A percentile compares a stretch with the other conserved stretches of the same genome.
These are phyloP conservation scores for Aspergillus fructus DNA, from an alignment of 2,329 filamentous ascomycete genomes.

Conservation along the genomic window DNA sequence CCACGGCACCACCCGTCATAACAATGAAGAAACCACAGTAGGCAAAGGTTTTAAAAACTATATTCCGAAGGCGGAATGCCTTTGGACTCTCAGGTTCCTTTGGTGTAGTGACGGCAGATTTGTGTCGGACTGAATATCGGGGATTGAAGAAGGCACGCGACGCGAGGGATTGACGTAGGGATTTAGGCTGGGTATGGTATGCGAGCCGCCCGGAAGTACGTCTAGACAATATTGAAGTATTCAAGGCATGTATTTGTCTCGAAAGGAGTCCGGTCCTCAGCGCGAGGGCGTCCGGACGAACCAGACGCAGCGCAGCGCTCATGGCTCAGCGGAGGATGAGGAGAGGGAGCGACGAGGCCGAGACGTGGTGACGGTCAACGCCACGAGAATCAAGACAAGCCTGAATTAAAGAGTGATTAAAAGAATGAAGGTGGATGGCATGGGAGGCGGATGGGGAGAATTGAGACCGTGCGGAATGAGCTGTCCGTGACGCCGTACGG, in stretches of 20 bases:
- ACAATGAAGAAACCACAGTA: conserved; percentile 73
- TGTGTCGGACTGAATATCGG: conserved; percentile 30
- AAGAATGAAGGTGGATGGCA: not conserved
- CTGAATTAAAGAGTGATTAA: conserved; percentile 5
- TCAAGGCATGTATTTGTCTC: conserved; percentile 21
- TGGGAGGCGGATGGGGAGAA: not conserved
- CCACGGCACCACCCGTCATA: conserved; percentile 66
- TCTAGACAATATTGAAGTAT: conserved; percentile 9
- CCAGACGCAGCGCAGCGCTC: conserved; percentile 33
- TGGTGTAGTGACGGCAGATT: conserved; percentile 27
- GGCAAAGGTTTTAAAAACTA: conserved; percentile 68
- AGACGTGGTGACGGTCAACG: conserved; percentile 11
- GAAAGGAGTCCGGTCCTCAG: conserved; percentile 26
- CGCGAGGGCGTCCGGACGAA: conserved; percentile 27
- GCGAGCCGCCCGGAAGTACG: conserved; percentile 20
- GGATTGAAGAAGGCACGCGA: conserved; percentile 20
- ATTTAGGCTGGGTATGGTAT: conserved; percentile 19
- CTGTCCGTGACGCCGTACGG: not conserved
- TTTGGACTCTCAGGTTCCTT: conserved; percentile 15
- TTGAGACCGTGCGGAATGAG: not conserved
- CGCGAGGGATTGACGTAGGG: conserved; percentile 23
- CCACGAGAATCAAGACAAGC: not conserved
- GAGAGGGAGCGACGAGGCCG: conserved; percentile 1
- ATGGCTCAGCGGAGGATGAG: conserved; percentile 18
- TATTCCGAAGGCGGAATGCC: conserved; percentile 43